Percentiles rank a stretch among this genome's conserved stretches.
These are phyloP conservation scores for Debaryomyces psychrophilus DNA, from an alignment of 1,139 yeast species.

Conservation along the genomic window DNA sequence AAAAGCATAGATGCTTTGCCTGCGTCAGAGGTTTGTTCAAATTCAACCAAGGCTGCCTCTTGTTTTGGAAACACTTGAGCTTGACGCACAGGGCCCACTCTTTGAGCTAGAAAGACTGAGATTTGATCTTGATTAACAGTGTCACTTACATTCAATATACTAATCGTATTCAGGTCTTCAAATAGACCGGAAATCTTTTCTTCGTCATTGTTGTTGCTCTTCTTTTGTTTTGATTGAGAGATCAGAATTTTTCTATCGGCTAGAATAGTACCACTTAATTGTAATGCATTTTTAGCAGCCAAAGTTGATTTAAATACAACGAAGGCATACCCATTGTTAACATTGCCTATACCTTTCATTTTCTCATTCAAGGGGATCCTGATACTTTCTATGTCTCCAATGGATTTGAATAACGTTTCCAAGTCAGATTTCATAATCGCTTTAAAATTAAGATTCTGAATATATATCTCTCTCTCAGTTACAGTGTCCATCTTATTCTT, in stretches of 20 bases:
- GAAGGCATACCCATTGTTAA: slow-evolving; percentile 61
- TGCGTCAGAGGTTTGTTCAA: slow-evolving; percentile 47
- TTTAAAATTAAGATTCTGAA: slow-evolving; percentile 54
- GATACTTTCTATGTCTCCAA: slow-evolving; percentile 50
- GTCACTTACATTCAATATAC: slow-evolving; percentile 49
- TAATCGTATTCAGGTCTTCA: slow-evolving; percentile 38
- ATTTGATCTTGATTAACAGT: slow-evolving; percentile 50
- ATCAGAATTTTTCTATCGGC: slow-evolving; percentile 50
- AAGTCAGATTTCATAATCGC: slow-evolving; percentile 30
- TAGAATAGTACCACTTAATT: slow-evolving; percentile 36
- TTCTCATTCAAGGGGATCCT: slow-evolving; percentile 48
- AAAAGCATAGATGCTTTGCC: slow-evolving; percentile 60
- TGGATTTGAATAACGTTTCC: slow-evolving; percentile 25
- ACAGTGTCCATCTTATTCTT: slow-evolving; percentile 41
- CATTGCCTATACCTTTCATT: slow-evolving; percentile 29
- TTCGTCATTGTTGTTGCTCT: slow-evolving; percentile 11
- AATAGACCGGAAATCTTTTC: slow-evolving; percentile 20
- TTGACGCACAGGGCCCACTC: slow-evolving; percentile 40
- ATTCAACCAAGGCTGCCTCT: slow-evolving; percentile 59
- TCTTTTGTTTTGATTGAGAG: slow-evolving; percentile 24
- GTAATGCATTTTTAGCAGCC: slow-evolving; percentile 46
- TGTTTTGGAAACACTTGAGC: slow-evolving; percentile 51
- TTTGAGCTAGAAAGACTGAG: slow-evolving; percentile 29
- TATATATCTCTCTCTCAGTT: slow-evolving; percentile 57
- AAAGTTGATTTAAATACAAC: slow-evolving; percentile 43